Base-by-base conservation (phyloP, 148 eudicot species). In the Polygonum aviculare region DNA sequence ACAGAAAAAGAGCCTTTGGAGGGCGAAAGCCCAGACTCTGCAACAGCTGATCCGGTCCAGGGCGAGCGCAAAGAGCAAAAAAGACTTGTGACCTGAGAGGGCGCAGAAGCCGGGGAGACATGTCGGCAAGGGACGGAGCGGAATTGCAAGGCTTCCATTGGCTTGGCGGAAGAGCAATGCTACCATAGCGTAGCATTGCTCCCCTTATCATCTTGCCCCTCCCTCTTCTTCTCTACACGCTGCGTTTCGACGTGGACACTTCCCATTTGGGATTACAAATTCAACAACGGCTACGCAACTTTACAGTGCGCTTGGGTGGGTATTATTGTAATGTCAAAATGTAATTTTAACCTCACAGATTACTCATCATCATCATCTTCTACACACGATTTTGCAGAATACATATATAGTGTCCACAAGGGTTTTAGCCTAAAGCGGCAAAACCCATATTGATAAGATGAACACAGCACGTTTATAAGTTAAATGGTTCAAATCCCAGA, bases 1-100 rank as follows among this genome's bases (percentile, higher is more conserved):
- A 93, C 98, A 70, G 91, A 18, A 82, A 77, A 85, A 0, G 93
- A 85, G 74, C 81, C 87, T 54, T 83, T 76, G 55, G 90, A 85
- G 51, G 90, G 84, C 14, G 90, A 84, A 60, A 87, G 79, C 18
- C 88, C 83, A 74, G 84, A 55, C n/a, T n/a, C n/a, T 45, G 88
- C 80, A 18, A 79, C 78, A 12, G 87, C 22, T 16, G 94, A 84
- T 36, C 81, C 80, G 39, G 79, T 49, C 82, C 87, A 72, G 52
- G 48, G 22, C 31, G 50, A 47, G 16, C 50, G 39, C 33, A 44
- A 62, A 63, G 41, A 76, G 22, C 47, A 44, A 69, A 55, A 44
- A 69, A 55, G 52, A 69, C 71, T 72, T 54, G 74, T 18, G 79
- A 41, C 62, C 48, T 72, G 77, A 41, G 78, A 72, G 36, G 77